Conservation (phyloP, 805 yeast genomes). For the Nakazawaea wyomingensis region DNA sequence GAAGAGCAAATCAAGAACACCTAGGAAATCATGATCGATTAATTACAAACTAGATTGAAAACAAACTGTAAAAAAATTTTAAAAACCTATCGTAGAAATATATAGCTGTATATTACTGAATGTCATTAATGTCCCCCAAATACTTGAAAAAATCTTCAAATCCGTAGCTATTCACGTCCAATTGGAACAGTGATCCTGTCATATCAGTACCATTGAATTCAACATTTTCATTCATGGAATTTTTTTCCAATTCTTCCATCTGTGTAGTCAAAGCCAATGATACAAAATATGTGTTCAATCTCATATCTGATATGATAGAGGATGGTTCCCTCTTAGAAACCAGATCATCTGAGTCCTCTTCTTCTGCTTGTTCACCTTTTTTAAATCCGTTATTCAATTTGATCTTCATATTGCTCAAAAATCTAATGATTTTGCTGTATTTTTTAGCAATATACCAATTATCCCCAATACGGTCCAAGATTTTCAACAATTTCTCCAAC, state of each 20-base stretch:
- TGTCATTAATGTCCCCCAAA: constrained; percentile 16
- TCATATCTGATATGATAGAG: constrained; percentile 30
- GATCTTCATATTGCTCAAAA: constrained; percentile 21
- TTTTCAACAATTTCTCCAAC: constrained; percentile 15
- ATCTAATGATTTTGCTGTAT: constrained; percentile 23
- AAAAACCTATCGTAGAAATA: background rate
- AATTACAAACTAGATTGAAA: no score
- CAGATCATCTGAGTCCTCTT: constrained; percentile 18
- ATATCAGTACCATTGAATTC: constrained; percentile 11
- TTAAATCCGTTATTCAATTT: constrained; percentile 12
- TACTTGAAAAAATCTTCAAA: constrained; percentile 27
- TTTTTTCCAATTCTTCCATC: constrained; percentile 16
- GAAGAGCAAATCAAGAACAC: no score
- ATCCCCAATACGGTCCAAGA: constrained; percentile 20
- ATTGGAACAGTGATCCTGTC: constrained; percentile 16
- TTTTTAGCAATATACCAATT: constrained; percentile 26
- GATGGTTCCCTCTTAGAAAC: constrained; percentile 27
- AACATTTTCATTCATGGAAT: constrained; percentile 2
- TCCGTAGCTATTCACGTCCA: constrained; percentile 18
- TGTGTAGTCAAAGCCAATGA: constrained; percentile 25
- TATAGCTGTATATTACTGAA: no score
- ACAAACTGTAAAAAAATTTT: background rate
- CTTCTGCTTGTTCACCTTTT: constrained; percentile 24
- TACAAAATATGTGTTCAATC: constrained; percentile 26
- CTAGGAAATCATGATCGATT: no score